Conservation (phyloP, 1,139 yeast species). For the Candida gigantensis region DNA sequence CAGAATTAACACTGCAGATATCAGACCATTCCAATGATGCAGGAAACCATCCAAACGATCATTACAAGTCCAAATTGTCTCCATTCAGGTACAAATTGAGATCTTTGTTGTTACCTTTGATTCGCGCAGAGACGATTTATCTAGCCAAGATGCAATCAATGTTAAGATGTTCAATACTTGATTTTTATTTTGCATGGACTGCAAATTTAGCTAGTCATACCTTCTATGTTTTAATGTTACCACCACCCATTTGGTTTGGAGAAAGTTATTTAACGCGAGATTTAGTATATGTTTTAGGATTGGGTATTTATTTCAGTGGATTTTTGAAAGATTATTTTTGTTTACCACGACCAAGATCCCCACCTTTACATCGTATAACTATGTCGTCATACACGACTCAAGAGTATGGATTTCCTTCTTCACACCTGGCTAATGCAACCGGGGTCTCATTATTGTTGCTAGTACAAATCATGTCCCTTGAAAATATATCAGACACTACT, state of each 20-base stretch:
- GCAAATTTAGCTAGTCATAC: slow-evolving; percentile 94
- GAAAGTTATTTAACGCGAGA: slow-evolving; percentile 60
- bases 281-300: slow-evolving; percentile 73
- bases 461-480: slow-evolving; percentile 18
- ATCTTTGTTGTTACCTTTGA: slow-evolving; percentile 52
- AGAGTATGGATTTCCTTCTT: slow-evolving; percentile 94
- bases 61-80: slow-evolving; percentile 61
- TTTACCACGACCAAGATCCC: slow-evolving; percentile 88
- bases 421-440: slow-evolving; percentile 92
- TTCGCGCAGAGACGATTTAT: slow-evolving; percentile 67
- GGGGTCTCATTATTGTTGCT: slow-evolving; percentile 62
- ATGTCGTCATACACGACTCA: slow-evolving; percentile 85
- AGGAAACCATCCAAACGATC: slow-evolving; percentile 68
- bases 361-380: slow-evolving; percentile 88
- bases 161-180: slow-evolving; percentile 55
- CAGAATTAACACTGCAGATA: slow-evolving; percentile 3
- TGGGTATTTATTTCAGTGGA: slow-evolving; percentile 83
- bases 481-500: slow-evolving; percentile 9
- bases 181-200: slow-evolving; percentile 80
- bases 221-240: slow-evolving; percentile 85
- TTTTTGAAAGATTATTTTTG: slow-evolving; percentile 81
- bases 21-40: slow-evolving; percentile 47
- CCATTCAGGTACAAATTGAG: slow-evolving; percentile 62
- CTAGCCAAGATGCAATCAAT: slow-evolving; percentile 58
- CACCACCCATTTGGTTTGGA: slow-evolving; percentile 87